These are phyloP conservation scores for Zelonia costaricensis DNA, from an alignment of 208 protist species.

Conservation along the genomic window DNA sequence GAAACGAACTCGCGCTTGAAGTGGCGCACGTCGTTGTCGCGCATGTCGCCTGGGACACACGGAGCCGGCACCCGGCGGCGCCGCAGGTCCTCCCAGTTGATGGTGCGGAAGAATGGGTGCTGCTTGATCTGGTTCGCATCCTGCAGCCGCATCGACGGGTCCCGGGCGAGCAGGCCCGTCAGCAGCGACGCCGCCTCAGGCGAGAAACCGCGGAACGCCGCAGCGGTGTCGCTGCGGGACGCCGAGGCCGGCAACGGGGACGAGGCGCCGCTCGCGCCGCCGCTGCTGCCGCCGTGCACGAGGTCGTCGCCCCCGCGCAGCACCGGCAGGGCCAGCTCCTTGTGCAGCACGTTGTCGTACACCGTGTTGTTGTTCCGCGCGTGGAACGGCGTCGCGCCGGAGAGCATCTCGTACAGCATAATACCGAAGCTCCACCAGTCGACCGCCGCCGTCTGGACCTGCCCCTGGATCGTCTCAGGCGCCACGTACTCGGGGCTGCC, in stretches of 20 bases:
- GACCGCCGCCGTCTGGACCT: conserved; percentile 92
- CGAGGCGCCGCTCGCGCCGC: not conserved
- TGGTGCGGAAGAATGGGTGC: conserved; percentile 68
- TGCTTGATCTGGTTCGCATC: conserved; percentile 44
- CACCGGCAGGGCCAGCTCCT: conserved; percentile 44
- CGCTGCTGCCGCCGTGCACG: not conserved
- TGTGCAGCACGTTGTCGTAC: conserved; percentile 73
- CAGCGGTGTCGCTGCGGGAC: not conserved
- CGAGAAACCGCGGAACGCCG: conserved; percentile 40
- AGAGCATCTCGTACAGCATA: conserved; percentile 95
- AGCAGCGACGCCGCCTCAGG: conserved; percentile 66
- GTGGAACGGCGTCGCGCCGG: conserved; percentile 92
- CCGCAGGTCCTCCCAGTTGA: conserved; percentile 72
- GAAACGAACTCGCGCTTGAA: conserved; percentile 78
- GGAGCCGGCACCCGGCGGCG: conserved; percentile 48
- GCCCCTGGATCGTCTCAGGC: conserved; percentile 89
- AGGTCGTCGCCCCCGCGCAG: conserved; percentile 1
- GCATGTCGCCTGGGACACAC: conserved; percentile 30
- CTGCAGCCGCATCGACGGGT: conserved; percentile 43
- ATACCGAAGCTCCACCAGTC: conserved; percentile 98
- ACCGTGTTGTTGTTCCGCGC: conserved; percentile 84
- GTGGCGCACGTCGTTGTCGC: conserved; percentile 68
- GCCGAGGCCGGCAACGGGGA: not conserved
- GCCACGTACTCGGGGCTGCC: conserved; percentile 91
- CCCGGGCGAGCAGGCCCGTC: conserved; percentile 51